phyloP scores from a whole-genome alignment of 2,329 filamentous ascomycete genomes.

The Helminthosporium solani region DNA sequence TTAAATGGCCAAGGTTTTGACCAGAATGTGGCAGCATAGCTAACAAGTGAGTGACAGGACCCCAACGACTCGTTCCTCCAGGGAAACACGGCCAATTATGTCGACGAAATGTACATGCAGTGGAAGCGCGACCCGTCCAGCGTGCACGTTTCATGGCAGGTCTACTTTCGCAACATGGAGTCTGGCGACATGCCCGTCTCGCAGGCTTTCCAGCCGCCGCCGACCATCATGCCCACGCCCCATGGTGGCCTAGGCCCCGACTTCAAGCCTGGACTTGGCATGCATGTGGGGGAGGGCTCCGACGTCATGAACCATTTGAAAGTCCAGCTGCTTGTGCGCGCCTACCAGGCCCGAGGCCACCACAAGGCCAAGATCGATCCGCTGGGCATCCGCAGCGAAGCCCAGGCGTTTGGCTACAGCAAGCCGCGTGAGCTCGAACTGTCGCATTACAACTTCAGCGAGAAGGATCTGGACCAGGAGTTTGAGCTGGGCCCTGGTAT shows the following conservation, averaged over 20 bases:
- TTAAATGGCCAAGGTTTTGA: slow-evolving; percentile 8
- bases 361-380: slow-evolving; percentile 98
- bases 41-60: slow-evolving; percentile 55
- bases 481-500: slow-evolving; percentile 93
- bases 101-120: slow-evolving; percentile 99
- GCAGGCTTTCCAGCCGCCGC: slow-evolving; percentile 93
- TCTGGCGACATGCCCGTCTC: slow-evolving; percentile 96
- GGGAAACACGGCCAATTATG: slow-evolving; percentile 96
- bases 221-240: slow-evolving; percentile 81
- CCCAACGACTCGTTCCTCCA: slow-evolving; percentile 95
- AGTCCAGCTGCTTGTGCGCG: slow-evolving; percentile 93
- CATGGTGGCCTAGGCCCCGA: slow-evolving; percentile 72
- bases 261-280: slow-evolving; percentile 67
- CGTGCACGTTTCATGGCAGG: slow-evolving; percentile 97
- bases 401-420: slow-evolving; percentile 78
- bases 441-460: slow-evolving; percentile 91
- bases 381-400: slow-evolving; percentile 85
- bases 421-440: slow-evolving; percentile 91
- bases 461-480: slow-evolving; percentile 89
- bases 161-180: slow-evolving; percentile 99
- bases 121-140: slow-evolving; percentile 93
- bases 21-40: slow-evolving; percentile 10
- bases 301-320: slow-evolving; percentile 96
- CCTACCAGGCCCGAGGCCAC: slow-evolving; percentile 96
- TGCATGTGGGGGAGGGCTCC: slow-evolving; percentile 66